phyloP scores from a whole-genome alignment of 2,329 filamentous ascomycete species.

The Fusarium buharicum region DNA sequence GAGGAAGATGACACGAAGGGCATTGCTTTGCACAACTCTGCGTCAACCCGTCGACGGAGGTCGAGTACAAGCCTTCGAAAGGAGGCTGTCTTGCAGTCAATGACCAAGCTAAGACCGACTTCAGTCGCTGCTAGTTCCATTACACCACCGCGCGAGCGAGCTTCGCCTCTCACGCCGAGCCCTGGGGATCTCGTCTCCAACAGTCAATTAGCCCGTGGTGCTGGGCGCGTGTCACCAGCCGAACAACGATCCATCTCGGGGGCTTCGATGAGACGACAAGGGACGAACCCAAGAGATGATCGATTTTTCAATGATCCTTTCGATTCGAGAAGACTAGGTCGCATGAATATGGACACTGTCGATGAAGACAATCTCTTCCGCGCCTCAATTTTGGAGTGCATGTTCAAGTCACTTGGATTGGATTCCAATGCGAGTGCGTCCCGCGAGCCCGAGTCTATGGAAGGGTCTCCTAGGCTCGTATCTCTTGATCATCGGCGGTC shows the following conservation, averaged over 20 bases:
- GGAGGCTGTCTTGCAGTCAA: slow-evolving; percentile 79
- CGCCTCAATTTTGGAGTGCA: slow-evolving; percentile 90
- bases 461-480: slow-evolving; percentile 84
- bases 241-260: slow-evolving; percentile 32
- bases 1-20: slow-evolving; percentile 85
- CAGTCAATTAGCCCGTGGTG: slow-evolving; percentile 73
- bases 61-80: slow-evolving; percentile 81
- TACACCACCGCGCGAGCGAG: slow-evolving; percentile 55
- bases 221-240: slow-evolving; percentile 55
- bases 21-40: slow-evolving; percentile 90
- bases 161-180: slow-evolving; percentile 63
- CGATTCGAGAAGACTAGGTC: slow-evolving; percentile 60
- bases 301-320: slow-evolving; percentile 68
- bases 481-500: slow-evolving; percentile 85
- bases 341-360: slow-evolving; percentile 71
- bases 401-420: slow-evolving; percentile 92
- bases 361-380: slow-evolving; percentile 92
- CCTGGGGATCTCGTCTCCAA: slow-evolving; percentile 85
- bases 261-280: slow-evolving; percentile 49
- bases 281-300: slow-evolving; percentile 60
- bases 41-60: slow-evolving; percentile 71
- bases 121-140: slow-evolving; percentile 57
- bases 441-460: slow-evolving; percentile 77
- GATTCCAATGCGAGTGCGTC: slow-evolving; percentile 73
- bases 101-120: slow-evolving; percentile 58